These are phyloP conservation scores for Trametes cubensis DNA, from an alignment of 768 basidiomycete genomes.

Conservation along the genomic window DNA sequence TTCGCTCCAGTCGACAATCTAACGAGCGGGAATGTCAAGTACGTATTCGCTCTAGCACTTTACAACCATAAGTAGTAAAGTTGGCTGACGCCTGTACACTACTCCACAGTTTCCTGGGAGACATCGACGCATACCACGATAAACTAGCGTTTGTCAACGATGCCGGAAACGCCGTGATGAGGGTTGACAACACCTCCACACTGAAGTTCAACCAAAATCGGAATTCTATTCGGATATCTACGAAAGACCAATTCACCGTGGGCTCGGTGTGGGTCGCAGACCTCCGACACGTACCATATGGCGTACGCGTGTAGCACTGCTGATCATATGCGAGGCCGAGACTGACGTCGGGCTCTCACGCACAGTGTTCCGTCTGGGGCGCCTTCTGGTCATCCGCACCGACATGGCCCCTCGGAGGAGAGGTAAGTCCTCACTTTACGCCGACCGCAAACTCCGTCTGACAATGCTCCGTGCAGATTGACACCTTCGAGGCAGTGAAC, in stretches of 20 bases:
- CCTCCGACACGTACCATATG: constrained; percentile 65
- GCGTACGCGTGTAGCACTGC: constrained; percentile 43
- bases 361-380: constrained; percentile 73
- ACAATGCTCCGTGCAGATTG: constrained; percentile 33
- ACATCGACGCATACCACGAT: constrained; percentile 44
- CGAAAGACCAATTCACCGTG: constrained; percentile 55
- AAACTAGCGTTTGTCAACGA: constrained; percentile 65
- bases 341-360: neutral
- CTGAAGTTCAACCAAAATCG: constrained; percentile 58
- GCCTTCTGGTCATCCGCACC: constrained; percentile 61
- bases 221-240: constrained; percentile 67
- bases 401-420: constrained; percentile 65
- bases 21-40: constrained; percentile 67
- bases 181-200: constrained; percentile 68
- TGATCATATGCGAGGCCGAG: neutral
- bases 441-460: constrained; percentile 35
- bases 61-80: too few species aligned
- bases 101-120: constrained; percentile 49
- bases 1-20: constrained; percentile 60
- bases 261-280: constrained; percentile 70
- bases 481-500: constrained; percentile 85
- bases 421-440: constrained; percentile 31
- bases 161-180: constrained; percentile 75
- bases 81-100: neutral
- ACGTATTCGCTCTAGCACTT: constrained; percentile 19